Base-by-base conservation (phyloP, 345 rosid genomes). In the Lumnitzera littorea region DNA sequence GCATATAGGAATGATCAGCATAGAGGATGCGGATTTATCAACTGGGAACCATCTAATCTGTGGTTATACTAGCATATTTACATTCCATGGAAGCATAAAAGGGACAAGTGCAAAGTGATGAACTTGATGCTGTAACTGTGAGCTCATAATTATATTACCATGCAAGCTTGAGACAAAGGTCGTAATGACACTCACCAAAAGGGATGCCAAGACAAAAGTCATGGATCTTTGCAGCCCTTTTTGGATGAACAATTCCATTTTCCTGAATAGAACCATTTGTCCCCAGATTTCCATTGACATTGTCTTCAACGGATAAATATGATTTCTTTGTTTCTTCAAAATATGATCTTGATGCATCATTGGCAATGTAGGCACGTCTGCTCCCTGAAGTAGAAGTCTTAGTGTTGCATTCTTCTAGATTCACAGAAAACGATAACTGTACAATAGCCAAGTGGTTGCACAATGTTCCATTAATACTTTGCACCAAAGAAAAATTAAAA, bases 151-250 rank as follows among this genome's bases (percentile, higher is more conserved):
- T 7, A 36, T 36, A 36, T 7, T 36, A 36, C 7, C 43, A 36
- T 36, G 5, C 3, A 53, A 29, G 56, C 23, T 53, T 53, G 29
- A 53, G 12, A 53, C 25, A 57, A 29, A 41, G 2, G 24, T 53
- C 1, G 31, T 41, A 48, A 56, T 31, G 66, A 50, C n/a, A 74
- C 87, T 80, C 80, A 88, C 98, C 96, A 70, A 78, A 91, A 55
- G 98, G 98, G 67, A 91, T 88, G 61, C 98, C 98, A 53, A 91
- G 90, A 73, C 96, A 91, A 60, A 91, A 91, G 71, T 91, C 98
- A 58, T 88, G 98, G 66, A 88, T 84, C 78, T 79, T 86, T 7
- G 98, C 95, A 9, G 83, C 74, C 72, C 77, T 68, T 64, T 56
- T 67, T 5, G 66, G 84, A 51, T 62, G 69, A 15, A 52, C n/a